These are phyloP conservation scores for Epichloe brachyelytri DNA, from an alignment of 2,329 filamentous ascomycete genomes.

Conservation along the genomic window DNA sequence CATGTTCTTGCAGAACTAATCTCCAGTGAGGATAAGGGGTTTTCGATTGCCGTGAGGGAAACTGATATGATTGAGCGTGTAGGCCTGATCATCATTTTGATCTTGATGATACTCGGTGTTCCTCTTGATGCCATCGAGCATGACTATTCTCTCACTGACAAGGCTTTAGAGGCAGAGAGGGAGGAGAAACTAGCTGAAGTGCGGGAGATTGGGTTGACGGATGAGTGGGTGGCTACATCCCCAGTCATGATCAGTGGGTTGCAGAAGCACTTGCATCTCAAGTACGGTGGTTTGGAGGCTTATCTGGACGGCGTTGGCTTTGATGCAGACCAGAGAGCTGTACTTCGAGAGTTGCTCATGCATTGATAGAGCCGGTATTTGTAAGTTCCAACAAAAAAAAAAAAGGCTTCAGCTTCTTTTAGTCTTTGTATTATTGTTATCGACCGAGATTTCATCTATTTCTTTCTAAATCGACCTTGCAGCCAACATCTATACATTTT, in stretches of 20 bases:
- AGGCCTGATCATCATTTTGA: conserved; percentile 56
- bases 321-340: conserved; percentile 25
- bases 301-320: conserved; percentile 57
- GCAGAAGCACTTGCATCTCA: conserved; percentile 40
- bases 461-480: conserved; percentile 69
- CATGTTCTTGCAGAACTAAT: too few relatives aligned
- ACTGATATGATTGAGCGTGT: conserved; percentile 12
- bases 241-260: conserved; percentile 49
- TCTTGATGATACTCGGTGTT: conserved; percentile 50
- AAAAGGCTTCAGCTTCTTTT: not conserved
- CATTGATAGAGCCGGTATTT: conserved; percentile 18
- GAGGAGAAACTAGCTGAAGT: conserved; percentile 57
- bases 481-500: conserved; percentile 99
- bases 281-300: conserved; percentile 50
- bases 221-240: conserved; percentile 59
- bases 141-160: conserved; percentile 59
- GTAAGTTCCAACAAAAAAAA: not conserved
- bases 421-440: not conserved
- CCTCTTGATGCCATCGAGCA: conserved; percentile 47
- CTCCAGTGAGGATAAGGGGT: too few relatives aligned
- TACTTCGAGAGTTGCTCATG: conserved; percentile 28
- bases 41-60: too few relatives aligned
- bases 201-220: conserved; percentile 52
- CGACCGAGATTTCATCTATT: conserved; percentile 22
- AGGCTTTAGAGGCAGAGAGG: conserved; percentile 45